Evolutionary conservation across 108 stramenopile species (phyloP).

Genomic region (Cyclotella baltica): DNA sequence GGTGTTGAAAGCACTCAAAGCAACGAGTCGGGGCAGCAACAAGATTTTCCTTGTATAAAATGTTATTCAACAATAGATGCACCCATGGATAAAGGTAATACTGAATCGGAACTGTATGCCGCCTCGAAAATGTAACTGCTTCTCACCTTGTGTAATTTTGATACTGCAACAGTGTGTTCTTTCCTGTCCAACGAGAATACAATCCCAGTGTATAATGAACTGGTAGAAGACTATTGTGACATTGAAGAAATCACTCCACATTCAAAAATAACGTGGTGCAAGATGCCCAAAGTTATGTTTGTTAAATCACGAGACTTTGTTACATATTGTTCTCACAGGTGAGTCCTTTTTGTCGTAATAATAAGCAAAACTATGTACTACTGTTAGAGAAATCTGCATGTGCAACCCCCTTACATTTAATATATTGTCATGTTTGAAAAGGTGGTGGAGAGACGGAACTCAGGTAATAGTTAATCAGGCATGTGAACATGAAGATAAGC

Average conservation of each 20-base stretch:
- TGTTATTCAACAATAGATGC: constrained; percentile 80
- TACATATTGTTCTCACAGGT: constrained; percentile 86
- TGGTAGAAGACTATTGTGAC: constrained; percentile 69
- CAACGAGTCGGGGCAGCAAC: neutral
- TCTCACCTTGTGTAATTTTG: too few species aligned
- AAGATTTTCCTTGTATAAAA: constrained; percentile 81
- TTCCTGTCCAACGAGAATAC: constrained; percentile 70
- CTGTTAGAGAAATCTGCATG: too few species aligned
- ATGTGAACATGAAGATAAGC: constrained; percentile 70
- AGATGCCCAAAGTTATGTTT: constrained; percentile 83
- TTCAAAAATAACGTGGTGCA: constrained; percentile 83
- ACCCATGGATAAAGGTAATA: constrained; percentile 60
- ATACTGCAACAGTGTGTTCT: constrained; percentile 62
- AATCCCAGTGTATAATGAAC: constrained; percentile 79
- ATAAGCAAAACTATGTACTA: neutral
- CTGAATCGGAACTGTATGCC: neutral
- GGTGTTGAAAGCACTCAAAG: constrained; percentile 21
- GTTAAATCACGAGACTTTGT: constrained; percentile 86
- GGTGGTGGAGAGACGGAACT: constrained; percentile 76
- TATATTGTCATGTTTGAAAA: too few species aligned
- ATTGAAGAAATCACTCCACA: constrained; percentile 60
- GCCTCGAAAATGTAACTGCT: neutral
- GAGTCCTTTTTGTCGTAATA: neutral
- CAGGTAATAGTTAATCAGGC: constrained; percentile 90
- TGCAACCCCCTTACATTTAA: too few species aligned